phyloP scores from a whole-genome alignment of 2,329 filamentous ascomycete genomes.

The Colletotrichum tabaci region DNA sequence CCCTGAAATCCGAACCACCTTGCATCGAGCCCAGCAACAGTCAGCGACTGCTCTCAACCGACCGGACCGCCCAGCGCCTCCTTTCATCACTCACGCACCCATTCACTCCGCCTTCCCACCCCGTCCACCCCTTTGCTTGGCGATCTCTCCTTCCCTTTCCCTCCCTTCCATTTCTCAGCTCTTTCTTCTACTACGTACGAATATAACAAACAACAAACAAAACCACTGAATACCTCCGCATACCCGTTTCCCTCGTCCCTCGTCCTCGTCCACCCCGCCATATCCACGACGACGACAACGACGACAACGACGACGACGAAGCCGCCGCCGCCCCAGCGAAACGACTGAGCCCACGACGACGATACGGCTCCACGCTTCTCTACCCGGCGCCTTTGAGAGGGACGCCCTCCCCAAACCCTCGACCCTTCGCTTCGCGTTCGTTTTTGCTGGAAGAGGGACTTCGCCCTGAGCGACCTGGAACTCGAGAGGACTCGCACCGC shows the following conservation, averaged over 20 bases:
- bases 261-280: neutral
- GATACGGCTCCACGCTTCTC: constrained; percentile 23
- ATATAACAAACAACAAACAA: constrained; percentile 24
- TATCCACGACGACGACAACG: neutral
- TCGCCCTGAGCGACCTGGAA: neutral
- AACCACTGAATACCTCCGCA: constrained; percentile 16
- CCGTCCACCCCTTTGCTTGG: constrained; percentile 38
- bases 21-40: neutral
- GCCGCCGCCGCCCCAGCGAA: neutral
- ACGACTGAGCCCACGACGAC: constrained; percentile 27
- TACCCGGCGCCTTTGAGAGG: constrained; percentile 34
- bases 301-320: neutral
- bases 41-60: constrained; percentile 4
- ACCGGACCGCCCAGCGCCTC: constrained; percentile 17
- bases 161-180: constrained; percentile 34
- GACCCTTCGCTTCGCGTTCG: constrained; percentile 20
- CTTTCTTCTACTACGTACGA: neutral
- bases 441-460: neutral
- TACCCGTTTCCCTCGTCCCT: constrained; percentile 1
- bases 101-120: constrained; percentile 3
- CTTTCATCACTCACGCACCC: constrained; percentile 33
- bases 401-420: constrained; percentile 24
- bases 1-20: constrained; percentile 36
- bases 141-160: constrained; percentile 33
- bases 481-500: constrained; percentile 8